These are phyloP conservation scores for Pythium chondricola DNA, from an alignment of 352 stramenopile genomes.

Conservation along the genomic window DNA sequence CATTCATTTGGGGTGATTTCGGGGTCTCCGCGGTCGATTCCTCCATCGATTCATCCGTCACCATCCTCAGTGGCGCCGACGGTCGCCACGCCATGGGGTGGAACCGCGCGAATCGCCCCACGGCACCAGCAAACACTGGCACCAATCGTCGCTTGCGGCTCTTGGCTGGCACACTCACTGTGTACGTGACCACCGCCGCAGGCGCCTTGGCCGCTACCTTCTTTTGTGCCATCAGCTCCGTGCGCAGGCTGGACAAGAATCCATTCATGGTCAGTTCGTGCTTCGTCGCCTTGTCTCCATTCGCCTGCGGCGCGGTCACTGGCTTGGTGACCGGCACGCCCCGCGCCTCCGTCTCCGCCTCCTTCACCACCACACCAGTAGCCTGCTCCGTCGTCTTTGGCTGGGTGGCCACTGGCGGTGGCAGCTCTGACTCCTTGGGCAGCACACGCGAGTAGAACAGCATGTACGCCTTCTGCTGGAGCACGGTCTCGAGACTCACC, in stretches of 20 bases:
- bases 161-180: slow-evolving; percentile 13
- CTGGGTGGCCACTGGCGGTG: slow-evolving; percentile 26
- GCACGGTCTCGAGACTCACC: slow-evolving; percentile 80
- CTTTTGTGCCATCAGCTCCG: slow-evolving; percentile 5
- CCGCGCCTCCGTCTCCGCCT: not conserved
- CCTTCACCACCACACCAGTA: not conserved
- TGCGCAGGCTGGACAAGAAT: slow-evolving; percentile 61
- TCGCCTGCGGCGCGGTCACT: not conserved
- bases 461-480: slow-evolving; percentile 88
- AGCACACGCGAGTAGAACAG: slow-evolving; percentile 85
- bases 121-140: slow-evolving; percentile 12
- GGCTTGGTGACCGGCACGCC: not conserved
- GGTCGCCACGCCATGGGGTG: slow-evolving; percentile 21
- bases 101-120: slow-evolving; percentile 25
- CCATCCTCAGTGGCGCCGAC: slow-evolving; percentile 1
- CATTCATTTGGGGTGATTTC: not conserved
- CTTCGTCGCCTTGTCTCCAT: not conserved
- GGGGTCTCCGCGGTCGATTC: not conserved
- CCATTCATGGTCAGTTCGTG: slow-evolving; percentile 56
- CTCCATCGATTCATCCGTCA: slow-evolving; percentile 1
- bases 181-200: slow-evolving; percentile 12
- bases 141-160: slow-evolving; percentile 19
- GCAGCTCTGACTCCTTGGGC: slow-evolving; percentile 28
- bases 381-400: slow-evolving; percentile 1
- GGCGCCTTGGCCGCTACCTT: slow-evolving; percentile 6